These are phyloP conservation scores for Claviceps citrina DNA, from an alignment of 2,329 filamentous ascomycete genomes.

Conservation along the genomic window DNA sequence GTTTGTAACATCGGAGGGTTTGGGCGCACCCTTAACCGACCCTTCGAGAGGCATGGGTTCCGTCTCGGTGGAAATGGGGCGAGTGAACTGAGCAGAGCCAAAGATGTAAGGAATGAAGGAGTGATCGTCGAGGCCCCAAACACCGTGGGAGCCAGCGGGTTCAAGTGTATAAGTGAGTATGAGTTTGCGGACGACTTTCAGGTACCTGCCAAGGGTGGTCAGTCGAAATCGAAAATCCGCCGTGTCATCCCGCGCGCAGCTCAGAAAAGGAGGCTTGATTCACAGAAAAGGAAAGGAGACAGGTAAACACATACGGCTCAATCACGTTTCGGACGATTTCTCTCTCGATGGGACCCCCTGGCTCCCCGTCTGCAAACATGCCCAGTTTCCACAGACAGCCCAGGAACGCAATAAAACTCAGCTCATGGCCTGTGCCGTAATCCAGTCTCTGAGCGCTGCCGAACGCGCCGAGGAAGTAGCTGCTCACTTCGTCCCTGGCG, in stretches of 20 bases:
- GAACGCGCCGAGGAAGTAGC: constrained; percentile 74
- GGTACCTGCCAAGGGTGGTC: constrained; percentile 38
- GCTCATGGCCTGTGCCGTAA: constrained; percentile 90
- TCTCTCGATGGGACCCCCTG: constrained; percentile 49
- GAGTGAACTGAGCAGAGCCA: constrained; percentile 76
- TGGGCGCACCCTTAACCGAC: constrained; percentile 55
- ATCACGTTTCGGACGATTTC: constrained; percentile 69
- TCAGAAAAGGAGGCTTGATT: too few relatives aligned
- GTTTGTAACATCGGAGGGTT: constrained; percentile 55
- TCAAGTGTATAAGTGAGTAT: constrained; percentile 88
- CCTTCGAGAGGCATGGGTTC: constrained; percentile 61
- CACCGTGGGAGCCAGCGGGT: constrained; percentile 87
- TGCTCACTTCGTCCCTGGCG: constrained; percentile 51
- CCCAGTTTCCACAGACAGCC: constrained; percentile 83
- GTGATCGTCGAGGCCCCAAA: constrained; percentile 98
- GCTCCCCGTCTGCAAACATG: constrained; percentile 47
- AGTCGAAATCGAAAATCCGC: too few relatives aligned
- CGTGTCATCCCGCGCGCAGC: too few relatives aligned
- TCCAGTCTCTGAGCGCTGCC: constrained; percentile 81
- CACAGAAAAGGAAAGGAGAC: not conserved
- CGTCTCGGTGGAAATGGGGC: constrained; percentile 47
- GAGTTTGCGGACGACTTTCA: constrained; percentile 64
- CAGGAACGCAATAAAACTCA: constrained; percentile 87
- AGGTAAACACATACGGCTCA: constrained; percentile 48
- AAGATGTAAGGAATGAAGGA: constrained; percentile 90